Conservation (phyloP, 2,329 filamentous ascomycete species). For the Thermothelomyces thermophilus region DNA sequence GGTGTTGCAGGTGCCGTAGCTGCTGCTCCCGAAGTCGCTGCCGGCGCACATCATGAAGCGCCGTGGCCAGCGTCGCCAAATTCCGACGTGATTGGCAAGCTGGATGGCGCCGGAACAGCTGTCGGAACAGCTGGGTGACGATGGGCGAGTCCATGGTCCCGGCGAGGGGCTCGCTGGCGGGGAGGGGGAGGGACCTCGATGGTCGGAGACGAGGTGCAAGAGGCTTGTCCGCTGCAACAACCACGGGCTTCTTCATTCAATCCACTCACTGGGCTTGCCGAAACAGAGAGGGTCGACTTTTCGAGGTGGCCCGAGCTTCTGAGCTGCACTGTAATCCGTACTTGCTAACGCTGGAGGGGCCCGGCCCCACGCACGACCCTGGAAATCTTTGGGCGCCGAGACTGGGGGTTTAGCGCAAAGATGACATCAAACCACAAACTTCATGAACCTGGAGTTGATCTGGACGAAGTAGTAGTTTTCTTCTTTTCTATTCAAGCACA, state of each 20-base stretch:
- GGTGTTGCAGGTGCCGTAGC: slow-evolving; percentile 11
- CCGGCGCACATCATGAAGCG: slow-evolving; percentile 33
- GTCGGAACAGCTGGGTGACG: slow-evolving; percentile 71
- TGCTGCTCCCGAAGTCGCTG: slow-evolving; percentile 26
- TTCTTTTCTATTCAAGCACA: too few relatives aligned
- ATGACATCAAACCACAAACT: too few relatives aligned
- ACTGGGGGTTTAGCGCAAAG: too few relatives aligned
- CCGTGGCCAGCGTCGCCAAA: slow-evolving; percentile 32
- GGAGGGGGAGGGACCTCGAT: not conserved
- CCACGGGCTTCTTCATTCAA: not conserved
- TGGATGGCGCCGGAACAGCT: slow-evolving; percentile 74
- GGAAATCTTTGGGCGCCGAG: too few relatives aligned
- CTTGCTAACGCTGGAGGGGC: too few relatives aligned
- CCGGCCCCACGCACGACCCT: too few relatives aligned
- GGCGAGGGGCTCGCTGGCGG: not conserved
- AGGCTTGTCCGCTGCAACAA: slow-evolving; percentile 15
- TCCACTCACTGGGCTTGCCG: not conserved
- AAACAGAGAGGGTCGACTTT: slow-evolving; percentile 2
- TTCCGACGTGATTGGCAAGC: slow-evolving; percentile 52
- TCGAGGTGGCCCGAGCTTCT: slow-evolving; percentile 24
- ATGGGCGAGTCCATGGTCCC: slow-evolving; percentile 73
- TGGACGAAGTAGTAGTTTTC: too few relatives aligned
- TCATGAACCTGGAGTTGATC: too few relatives aligned
- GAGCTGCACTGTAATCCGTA: not conserved
- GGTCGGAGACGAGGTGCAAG: not conserved